Evolutionary conservation across 2,329 filamentous ascomycete genomes (phyloP).

Genomic region (Cladosporium sp.): DNA sequence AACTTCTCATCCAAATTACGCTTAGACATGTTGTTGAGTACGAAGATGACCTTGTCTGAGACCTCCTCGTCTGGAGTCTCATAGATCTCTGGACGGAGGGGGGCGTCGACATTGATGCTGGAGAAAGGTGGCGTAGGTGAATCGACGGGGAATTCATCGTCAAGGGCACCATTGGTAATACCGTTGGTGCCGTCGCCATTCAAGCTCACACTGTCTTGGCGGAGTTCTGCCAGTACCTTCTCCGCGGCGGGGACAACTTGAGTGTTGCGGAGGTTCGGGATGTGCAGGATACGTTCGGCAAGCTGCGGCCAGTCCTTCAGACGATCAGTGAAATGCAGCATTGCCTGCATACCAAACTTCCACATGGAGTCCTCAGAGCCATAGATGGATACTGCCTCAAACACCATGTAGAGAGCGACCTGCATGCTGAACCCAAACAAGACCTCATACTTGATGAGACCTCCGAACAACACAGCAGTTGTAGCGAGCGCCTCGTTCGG

Average conservation of each 20-base stretch:
- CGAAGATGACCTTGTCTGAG: constrained; percentile 92
- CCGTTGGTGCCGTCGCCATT: constrained; percentile 36
- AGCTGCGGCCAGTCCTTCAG: constrained; percentile 95
- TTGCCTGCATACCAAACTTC: constrained; percentile 93
- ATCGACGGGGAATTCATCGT: constrained; percentile 62
- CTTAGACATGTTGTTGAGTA: constrained; percentile 93
- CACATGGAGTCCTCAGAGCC: constrained; percentile 87
- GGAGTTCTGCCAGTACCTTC: constrained; percentile 32
- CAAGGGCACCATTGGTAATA: constrained; percentile 73
- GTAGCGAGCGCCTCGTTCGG: constrained; percentile 94
- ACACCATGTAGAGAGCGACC: constrained; percentile 93
- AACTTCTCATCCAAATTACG: constrained; percentile 84
- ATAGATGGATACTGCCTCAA: constrained; percentile 91
- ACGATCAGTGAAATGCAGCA: constrained; percentile 81
- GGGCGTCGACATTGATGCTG: constrained; percentile 74
- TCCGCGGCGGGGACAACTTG: constrained; percentile 49
- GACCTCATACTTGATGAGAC: constrained; percentile 90
- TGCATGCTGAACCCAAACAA: constrained; percentile 88
- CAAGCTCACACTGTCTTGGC: constrained; percentile 29
- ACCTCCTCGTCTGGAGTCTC: constrained; percentile 82
- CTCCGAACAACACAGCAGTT: constrained; percentile 93
- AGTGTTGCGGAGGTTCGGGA: constrained; percentile 78
- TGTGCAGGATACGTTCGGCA: constrained; percentile 79
- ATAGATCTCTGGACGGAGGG: constrained; percentile 62
- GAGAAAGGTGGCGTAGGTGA: constrained; percentile 70